Evolutionary conservation across 2,329 filamentous ascomycete species (phyloP).

Genomic region (Chrysoporthe austroafricana): DNA sequence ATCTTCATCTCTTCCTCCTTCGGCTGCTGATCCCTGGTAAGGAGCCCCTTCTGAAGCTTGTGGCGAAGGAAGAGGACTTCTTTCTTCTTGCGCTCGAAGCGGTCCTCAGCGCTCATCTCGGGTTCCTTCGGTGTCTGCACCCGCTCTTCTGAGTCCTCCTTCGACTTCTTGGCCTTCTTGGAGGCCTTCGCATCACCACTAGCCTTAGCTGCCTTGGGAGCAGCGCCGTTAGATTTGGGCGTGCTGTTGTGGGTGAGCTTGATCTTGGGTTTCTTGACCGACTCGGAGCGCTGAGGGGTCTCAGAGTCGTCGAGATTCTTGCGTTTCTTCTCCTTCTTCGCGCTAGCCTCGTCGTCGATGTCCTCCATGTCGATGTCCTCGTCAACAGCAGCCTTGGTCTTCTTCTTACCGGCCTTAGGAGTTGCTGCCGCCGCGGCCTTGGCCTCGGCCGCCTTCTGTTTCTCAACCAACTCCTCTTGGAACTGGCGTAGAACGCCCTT

Average conservation of each 20-base stretch:
- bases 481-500: slow-evolving; percentile 77
- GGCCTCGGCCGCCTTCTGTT: slow-evolving; percentile 54
- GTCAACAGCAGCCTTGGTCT: slow-evolving; percentile 42
- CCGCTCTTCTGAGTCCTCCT: slow-evolving; percentile 56
- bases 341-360: slow-evolving; percentile 50
- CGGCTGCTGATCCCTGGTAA: slow-evolving; percentile 82
- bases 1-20: slow-evolving; percentile 81
- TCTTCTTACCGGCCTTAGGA: slow-evolving; percentile 52
- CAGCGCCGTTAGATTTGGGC: slow-evolving; percentile 70
- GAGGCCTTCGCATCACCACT: slow-evolving; percentile 54
- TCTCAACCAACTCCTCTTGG: slow-evolving; percentile 66
- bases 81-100: slow-evolving; percentile 65
- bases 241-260: slow-evolving; percentile 68
- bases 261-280: slow-evolving; percentile 70
- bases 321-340: slow-evolving; percentile 70
- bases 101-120: slow-evolving; percentile 62
- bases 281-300: slow-evolving; percentile 63
- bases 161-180: slow-evolving; percentile 58
- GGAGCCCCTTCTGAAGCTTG: slow-evolving; percentile 90
- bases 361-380: slow-evolving; percentile 46
- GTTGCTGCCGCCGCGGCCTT: slow-evolving; percentile 46
- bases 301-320: slow-evolving; percentile 78
- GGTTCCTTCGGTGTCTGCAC: slow-evolving; percentile 54
- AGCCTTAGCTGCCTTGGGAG: slow-evolving; percentile 58
- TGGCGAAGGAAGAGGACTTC: slow-evolving; percentile 93